Evolutionary conservation across 2,329 filamentous ascomycete genomes (phyloP), one percentile per base, ranked within the genome.

Genomic region (Talaromyces atroroseus): DNA sequence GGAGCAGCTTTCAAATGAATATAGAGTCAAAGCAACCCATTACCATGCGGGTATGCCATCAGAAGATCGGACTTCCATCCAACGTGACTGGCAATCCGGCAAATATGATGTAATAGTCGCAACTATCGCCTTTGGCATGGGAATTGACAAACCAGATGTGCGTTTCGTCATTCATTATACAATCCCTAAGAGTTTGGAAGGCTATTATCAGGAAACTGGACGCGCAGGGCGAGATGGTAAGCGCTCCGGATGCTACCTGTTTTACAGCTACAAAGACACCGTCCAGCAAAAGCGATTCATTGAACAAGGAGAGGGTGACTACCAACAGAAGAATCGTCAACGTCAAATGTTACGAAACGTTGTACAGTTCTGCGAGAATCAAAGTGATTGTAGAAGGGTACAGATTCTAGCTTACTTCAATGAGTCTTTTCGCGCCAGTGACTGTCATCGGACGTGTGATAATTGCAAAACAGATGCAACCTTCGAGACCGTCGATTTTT

Each of bases 101-200:
- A 75, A 78, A 52, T 82, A 87, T 65, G 88, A 96, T 63, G 89
- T 99, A 34, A 95, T 99, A 45, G 94, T 99, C 50, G 95, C 94
- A 20, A 99, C 94, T 0, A 97, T 99, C 70, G 94, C 94, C 23
- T 99, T 99, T 68, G 94, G 94, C 6, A 99, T 99, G 94, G 94
- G 94, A n/a, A 99, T 99, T 62, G 94, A 99, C 76, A 99, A 99
- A 71, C 84, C 92, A 0, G 88, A 99, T 69, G 94, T 99, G 49
- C 88, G 94, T 26, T 99, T 95, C 69, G 94, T 99, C 34, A 90
- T 99, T 42, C 95, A 99, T 68, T 87, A 95, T 65, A 89, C 86
- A 45, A 80, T 99, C 5, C 94, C 94, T 1, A 97, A 99, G 73
- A 96, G 90, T 65, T 77, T 99, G 54, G 94, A 99, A 74, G 94